Evolutionary conservation across 164 flowering plant genomes (phyloP).

Genomic region (Buxus sempervirens): DNA sequence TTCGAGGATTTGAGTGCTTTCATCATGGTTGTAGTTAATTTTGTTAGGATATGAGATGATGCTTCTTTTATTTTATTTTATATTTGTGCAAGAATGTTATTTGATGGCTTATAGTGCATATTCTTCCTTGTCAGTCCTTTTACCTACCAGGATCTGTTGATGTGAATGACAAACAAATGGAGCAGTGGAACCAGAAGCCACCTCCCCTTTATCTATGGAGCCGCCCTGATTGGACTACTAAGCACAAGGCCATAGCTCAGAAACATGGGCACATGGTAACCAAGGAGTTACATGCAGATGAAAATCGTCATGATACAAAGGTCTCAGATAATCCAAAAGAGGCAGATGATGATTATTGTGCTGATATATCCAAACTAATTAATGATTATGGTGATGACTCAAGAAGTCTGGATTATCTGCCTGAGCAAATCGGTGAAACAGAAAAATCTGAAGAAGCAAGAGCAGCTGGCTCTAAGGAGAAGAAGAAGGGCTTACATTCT

Average conservation of each 20-base stretch:
- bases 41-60: not conserved
- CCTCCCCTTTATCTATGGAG: constrained; percentile 89
- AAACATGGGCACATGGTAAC: constrained; percentile 47
- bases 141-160: constrained; percentile 86
- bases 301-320: constrained; percentile 1
- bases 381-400: constrained; percentile 11
- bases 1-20: not conserved
- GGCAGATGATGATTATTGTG: constrained; percentile 22
- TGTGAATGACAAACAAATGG: constrained; percentile 57
- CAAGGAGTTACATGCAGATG: not conserved
- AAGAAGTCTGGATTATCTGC: constrained; percentile 19
- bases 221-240: constrained; percentile 57
- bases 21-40: not conserved
- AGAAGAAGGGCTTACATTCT: constrained; percentile 12
- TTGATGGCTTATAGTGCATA: constrained; percentile 6
- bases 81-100: no score
- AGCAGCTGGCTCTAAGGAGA: constrained; percentile 4
- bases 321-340: constrained; percentile 21
- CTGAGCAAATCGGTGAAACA: constrained; percentile 16
- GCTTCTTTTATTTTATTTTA: constrained; percentile 3
- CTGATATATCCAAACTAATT: constrained; percentile 18
- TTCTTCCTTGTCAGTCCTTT: constrained; percentile 53
- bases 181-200: constrained; percentile 65
- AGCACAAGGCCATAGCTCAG: constrained; percentile 54
- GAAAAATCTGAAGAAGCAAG: constrained; percentile 13